Evolutionary conservation across 352 stramenopile species (phyloP), one percentile per base, ranked within the genome.

Genomic region (Phytophthora fragariae): DNA sequence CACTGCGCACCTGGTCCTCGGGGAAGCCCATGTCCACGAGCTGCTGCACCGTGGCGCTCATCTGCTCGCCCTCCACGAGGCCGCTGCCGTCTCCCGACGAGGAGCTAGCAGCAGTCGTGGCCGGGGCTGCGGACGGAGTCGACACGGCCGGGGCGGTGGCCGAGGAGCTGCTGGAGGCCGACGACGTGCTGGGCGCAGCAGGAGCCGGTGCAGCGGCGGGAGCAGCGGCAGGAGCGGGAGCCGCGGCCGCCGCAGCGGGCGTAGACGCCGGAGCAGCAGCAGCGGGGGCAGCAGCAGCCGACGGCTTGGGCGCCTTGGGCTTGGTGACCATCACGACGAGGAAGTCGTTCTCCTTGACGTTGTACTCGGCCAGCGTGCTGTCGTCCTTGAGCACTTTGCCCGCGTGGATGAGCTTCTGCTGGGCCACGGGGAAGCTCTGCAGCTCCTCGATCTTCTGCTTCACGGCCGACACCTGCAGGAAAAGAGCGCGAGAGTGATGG

Each of bases 341-440:
- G 68, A 97, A 97, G 68, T 95, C 89, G 64, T 93, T 95, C 70
- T 95, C 90, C 77, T 94, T 95, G 49, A 97, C 76, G 64, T 89
- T 93, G 78, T 94, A 96, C 72, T 96, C 87, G 33, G 80, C 72
- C 24, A 97, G 75, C 55, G 80, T 76, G 65, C 85, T 92, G 29
- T 97, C 89, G 52, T 97, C 90, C 72, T 94, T 95, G 52, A 97
- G 86, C 56, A 97, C 89, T 78, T 97, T 97, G 27, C 91, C 88
- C 12, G 88, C 86, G 63, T 97, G 88, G 60, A 97, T 97, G 54
- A 97, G 87, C 74, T 96, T 96, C 70, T 96, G 89, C 71, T 93
- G 81, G 0, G 80, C 68, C 35, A 85, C 85, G 5, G 88, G 78
- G 57, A 94, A 95, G 68, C 75, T 83, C 65, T 97, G 88, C 63